Evolutionary conservation across 2,329 filamentous ascomycete genomes (phyloP), one percentile per base, ranked within the genome.

Genomic region (Fusarium keratoplasticum): DNA sequence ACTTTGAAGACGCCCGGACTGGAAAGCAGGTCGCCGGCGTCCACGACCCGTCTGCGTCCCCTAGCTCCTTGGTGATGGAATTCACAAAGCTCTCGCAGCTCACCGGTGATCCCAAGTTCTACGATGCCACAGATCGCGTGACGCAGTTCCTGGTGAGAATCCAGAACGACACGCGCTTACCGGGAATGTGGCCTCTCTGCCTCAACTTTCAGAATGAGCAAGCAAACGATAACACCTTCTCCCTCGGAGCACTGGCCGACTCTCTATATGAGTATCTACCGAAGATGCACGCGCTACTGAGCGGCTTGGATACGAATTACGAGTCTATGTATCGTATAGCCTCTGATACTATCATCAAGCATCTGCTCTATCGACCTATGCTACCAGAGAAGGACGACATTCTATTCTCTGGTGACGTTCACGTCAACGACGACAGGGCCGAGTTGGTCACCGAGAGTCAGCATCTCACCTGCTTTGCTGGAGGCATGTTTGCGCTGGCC

Each of bases 11-110:
- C 5, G 85, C 85, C 4, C 78, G 77, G 18, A 10, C 85, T 81
- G 77, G 84, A 80, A 36, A 86, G 84, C 78, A 89, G 69, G 83
- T 87, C 0, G 83, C 85, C 1, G 87, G 89, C 73, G 79, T 86
- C 3, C 87, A 85, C 18, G 86, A 86, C 57, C 78, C 83, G 1
- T 83, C 83, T n/a, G 87, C 87, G 1, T 84, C 84, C 7, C 82
- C 84, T 1, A 92, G 92, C 20, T 94, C 92, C 2, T 83, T 95
- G 50, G 91, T 90, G 13, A 82, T 96, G 77, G 93, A 95, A 78
- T 94, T 96, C 79, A 94, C 92, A 1, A 86, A 92, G 9, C 85
- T 96, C 52, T 91, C 92, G 8, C 93, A 95, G 81, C 83, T 95
- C 35, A 94, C 93, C 0, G 90, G 90, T 44, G 87, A 95, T 67